phyloP scores from a whole-genome alignment of 371 early-diverging fungal species.

The Mycotypha africana region DNA sequence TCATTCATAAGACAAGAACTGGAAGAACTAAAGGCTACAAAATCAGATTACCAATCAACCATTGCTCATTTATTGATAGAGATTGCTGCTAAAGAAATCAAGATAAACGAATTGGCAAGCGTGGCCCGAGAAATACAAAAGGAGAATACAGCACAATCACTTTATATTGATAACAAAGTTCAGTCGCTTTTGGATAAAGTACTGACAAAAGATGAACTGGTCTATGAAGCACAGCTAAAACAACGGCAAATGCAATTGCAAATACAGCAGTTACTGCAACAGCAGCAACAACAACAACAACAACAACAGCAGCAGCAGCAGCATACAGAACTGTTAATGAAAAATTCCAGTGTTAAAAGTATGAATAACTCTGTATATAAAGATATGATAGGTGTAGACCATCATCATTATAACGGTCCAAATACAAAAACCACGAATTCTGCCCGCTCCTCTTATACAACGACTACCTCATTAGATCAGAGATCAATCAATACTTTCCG shows the following conservation, averaged over 20 bases:
- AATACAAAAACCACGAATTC: background rate
- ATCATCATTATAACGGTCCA: background rate
- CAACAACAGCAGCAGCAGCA: background rate
- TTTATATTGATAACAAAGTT: constrained; percentile 17
- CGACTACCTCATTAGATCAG: too few relatives aligned
- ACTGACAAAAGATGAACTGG: constrained; percentile 3
- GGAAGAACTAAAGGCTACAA: background rate
- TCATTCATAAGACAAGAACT: too few relatives aligned
- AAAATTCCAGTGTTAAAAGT: background rate
- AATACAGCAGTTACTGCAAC: background rate
- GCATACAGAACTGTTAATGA: background rate
- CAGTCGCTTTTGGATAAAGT: constrained; percentile 6
- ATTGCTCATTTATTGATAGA: background rate
- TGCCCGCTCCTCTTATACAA: constrained; percentile 6
- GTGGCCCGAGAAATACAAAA: constrained; percentile 4
- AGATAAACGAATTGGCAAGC: constrained; percentile 3
- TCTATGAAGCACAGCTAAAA: constrained; percentile 5
- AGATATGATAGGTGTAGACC: too few relatives aligned
- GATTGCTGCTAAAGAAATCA: background rate
- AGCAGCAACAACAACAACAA: background rate
- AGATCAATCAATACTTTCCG: background rate
- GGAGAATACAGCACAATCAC: constrained; percentile 6
- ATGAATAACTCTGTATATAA: too few relatives aligned
- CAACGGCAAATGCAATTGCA: constrained; percentile 1
- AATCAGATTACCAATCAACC: background rate